Evolutionary conservation across 2,329 filamentous ascomycete species (phyloP).

Genomic region (Decorospora gaudefroyi): DNA sequence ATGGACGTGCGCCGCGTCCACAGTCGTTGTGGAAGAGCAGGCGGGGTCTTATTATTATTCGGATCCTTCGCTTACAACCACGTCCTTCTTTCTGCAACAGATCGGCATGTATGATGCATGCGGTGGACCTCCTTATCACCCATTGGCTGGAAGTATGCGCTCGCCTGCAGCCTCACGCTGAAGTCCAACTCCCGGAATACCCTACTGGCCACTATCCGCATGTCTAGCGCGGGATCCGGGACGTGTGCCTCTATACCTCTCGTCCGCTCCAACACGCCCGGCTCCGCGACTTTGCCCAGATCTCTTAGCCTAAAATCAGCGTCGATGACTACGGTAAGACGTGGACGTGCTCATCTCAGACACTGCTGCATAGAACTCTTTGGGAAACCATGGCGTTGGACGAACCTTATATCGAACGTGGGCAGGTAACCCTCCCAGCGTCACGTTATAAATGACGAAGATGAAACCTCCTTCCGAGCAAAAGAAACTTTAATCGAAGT

Average conservation of each 20-base stretch:
- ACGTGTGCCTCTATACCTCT: conserved; percentile 1
- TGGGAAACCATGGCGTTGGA: neutral
- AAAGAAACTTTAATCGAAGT: neutral
- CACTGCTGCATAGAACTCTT: neutral
- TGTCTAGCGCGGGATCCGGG: neutral
- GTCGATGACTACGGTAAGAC: neutral
- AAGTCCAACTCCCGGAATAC: neutral
- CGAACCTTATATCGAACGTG: neutral
- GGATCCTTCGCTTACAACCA: neutral
- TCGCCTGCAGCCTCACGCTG: neutral
- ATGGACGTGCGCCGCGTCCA: neutral
- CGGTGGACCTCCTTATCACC: neutral
- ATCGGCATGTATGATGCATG: neutral
- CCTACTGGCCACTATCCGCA: neutral
- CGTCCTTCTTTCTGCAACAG: conserved; percentile 5
- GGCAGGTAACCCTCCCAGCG: neutral
- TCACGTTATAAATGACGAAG: neutral
- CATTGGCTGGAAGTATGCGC: conserved; percentile 1
- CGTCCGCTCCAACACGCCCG: no score
- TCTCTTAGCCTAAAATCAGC: conserved; percentile 7
- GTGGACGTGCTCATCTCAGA: neutral
- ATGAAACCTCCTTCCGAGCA: neutral
- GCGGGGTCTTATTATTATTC: no score
- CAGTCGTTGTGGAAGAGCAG: no score
- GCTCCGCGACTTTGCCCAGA: neutral